Evolutionary conservation across 1,284 basidiomycete genomes (phyloP), one percentile per base, ranked within the genome.

Genomic region (Tilletiaria anomala): DNA sequence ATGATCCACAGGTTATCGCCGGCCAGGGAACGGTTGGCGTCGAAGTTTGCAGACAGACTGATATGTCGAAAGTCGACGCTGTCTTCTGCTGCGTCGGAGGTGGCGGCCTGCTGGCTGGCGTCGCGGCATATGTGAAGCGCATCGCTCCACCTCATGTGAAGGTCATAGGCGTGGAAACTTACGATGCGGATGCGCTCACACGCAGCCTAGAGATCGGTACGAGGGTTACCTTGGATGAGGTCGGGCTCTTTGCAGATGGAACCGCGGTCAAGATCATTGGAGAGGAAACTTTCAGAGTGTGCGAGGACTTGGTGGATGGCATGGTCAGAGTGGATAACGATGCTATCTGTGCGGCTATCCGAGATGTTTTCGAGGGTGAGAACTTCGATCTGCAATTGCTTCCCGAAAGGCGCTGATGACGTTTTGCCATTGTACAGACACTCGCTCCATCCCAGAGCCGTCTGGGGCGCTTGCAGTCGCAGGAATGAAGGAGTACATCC

Each of bases 351-450:
- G 93, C 93, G 3, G 88, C 89, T 14, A 96, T 97, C 72, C 96
- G 96, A 70, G 93, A 97, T 63, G 81, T 96, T 19, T 99, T 96
- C 61, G 89, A 97, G 73, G 89, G 88, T 86, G 49, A n/a, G n/a
- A n/a, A 52, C 70, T 58, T 32, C 10, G n/a, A 29, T n/a, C n/a
- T n/a, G 8, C 5, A 32, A 15, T 22, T 12, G 18, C 42, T 24
- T 23, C 21, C 34, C 31, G 10, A 34, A 32, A 15, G 41, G 23
- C 17, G 6, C 15, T n/a, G 11, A 8, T 20, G 12, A 29, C 3
- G 6, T 16, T 34, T 22, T 38, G 35, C 19, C 12, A 10, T 35
- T 88, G 84, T 18, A 33, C 34, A 49, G 63, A 66, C 33, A 65
- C 61, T 0, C 49, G 63, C 2, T 53, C 56, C 14, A 53, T 66